Conservation (phyloP, 495 filamentous ascomycete genomes). For the Amphirosellinia nigrospora region DNA sequence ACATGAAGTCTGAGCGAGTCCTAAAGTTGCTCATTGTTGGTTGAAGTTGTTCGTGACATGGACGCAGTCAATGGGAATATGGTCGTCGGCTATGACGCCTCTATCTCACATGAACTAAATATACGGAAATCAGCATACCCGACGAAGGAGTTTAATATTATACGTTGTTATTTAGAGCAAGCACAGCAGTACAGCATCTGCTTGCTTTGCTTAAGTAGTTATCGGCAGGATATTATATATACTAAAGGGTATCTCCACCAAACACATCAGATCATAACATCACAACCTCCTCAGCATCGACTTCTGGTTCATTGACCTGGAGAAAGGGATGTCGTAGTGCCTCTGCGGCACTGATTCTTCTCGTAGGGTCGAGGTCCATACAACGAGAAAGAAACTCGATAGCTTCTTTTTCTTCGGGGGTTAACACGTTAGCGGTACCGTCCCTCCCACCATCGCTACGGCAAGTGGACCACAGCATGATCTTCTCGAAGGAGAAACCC, state of each 20-base stretch:
- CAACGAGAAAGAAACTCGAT: constrained; percentile 70
- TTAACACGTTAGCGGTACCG: constrained; percentile 52
- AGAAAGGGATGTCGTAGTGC: constrained; percentile 81
- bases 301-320: constrained; percentile 35
- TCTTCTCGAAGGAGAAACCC: constrained; percentile 86
- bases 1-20: too few relatives aligned
- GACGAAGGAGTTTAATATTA: background rate
- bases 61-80: background rate
- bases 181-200: background rate
- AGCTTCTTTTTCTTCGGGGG: constrained; percentile 66
- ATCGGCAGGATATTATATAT: constrained; percentile 7
- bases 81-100: background rate
- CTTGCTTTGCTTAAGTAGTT: background rate
- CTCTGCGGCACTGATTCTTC: constrained; percentile 73
- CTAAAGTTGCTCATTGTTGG: background rate
- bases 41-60: background rate
- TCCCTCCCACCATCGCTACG: constrained; percentile 54
- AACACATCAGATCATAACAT: constrained; percentile 34
- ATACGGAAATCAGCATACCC: background rate
- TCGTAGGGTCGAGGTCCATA: constrained; percentile 73
- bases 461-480: constrained; percentile 89
- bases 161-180: background rate
- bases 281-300: constrained; percentile 39
- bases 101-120: too few relatives aligned
- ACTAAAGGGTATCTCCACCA: constrained; percentile 21